phyloP scores from a whole-genome alignment of 2,329 filamentous ascomycete genomes.

The Coleophoma crateriformis region DNA sequence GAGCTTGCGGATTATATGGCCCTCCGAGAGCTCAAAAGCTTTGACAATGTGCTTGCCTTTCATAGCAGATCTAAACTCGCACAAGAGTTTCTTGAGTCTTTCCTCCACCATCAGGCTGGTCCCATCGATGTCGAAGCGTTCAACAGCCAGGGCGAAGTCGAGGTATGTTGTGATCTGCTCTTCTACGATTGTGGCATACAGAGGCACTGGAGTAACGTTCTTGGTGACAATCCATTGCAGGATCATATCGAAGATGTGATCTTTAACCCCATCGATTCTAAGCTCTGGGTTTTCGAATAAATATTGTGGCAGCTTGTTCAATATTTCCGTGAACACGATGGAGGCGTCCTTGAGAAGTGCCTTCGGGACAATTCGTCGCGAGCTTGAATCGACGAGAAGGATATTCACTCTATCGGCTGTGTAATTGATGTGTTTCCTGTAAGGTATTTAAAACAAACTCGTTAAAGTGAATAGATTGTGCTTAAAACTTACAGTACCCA shows the following conservation, averaged over 20 bases:
- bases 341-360: not conserved
- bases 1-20: slow-evolving; percentile 4
- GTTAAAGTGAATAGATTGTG: not conserved
- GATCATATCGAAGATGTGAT: not conserved
- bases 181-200: not conserved
- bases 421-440: not conserved
- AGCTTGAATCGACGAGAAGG: not conserved
- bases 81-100: slow-evolving; percentile 1
- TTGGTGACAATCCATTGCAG: not conserved
- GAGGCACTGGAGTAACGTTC: not conserved
- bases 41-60: slow-evolving; percentile 1
- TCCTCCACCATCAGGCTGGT: not conserved
- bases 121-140: not conserved
- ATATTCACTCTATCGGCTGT: not conserved
- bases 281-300: not conserved
- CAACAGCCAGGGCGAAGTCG: not conserved
- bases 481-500: not conserved
- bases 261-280: not conserved
- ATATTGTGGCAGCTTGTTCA: not conserved
- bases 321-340: not conserved
- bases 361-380: not conserved
- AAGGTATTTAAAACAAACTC: not conserved
- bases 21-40: not conserved
- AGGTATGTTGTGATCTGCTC: not conserved
- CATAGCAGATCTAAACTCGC: not conserved